A percentile compares a stretch with the other conserved stretches of the same genome.
Evolutionary conservation across 1,139 yeast species (phyloP).

Genomic region (Pichia cactophila): DNA sequence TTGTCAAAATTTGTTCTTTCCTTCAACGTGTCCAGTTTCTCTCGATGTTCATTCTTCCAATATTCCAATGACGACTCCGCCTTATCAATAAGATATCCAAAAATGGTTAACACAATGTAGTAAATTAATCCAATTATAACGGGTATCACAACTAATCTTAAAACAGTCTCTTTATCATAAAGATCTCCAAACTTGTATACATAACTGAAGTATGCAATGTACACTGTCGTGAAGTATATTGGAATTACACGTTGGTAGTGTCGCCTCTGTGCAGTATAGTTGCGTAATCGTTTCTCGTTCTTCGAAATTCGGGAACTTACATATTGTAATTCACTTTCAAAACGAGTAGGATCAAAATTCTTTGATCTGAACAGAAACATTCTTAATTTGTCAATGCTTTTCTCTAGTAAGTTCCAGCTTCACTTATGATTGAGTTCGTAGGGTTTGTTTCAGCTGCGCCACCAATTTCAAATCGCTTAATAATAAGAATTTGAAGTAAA

Average conservation of each 20-base stretch:
- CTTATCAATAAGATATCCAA: constrained; percentile 23
- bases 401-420: no score
- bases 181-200: constrained; percentile 16
- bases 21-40: constrained; percentile 68
- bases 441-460: no score
- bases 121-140: constrained; percentile 24
- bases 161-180: constrained; percentile 1
- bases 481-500: no score
- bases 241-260: constrained; percentile 18
- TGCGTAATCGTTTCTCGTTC: constrained; percentile 31
- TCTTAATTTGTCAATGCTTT: no score
- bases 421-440: no score
- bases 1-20: constrained; percentile 69
- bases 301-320: constrained; percentile 35
- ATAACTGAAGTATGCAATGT: constrained; percentile 29
- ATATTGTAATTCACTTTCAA: constrained; percentile 43
- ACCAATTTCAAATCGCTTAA: no score
- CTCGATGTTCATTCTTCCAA: constrained; percentile 46
- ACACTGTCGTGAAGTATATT: constrained; percentile 30
- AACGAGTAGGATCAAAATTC: constrained; percentile 41
- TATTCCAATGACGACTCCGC: constrained; percentile 27
- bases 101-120: constrained; percentile 24
- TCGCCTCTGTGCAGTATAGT: constrained; percentile 22
- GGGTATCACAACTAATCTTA: constrained; percentile 30
- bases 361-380: constrained; percentile 22